A percentile compares a stretch with the other conserved stretches of the same genome.
These are phyloP conservation scores for Thuja plicata DNA, from an alignment of 83 land plant species.

Conservation along the genomic window DNA sequence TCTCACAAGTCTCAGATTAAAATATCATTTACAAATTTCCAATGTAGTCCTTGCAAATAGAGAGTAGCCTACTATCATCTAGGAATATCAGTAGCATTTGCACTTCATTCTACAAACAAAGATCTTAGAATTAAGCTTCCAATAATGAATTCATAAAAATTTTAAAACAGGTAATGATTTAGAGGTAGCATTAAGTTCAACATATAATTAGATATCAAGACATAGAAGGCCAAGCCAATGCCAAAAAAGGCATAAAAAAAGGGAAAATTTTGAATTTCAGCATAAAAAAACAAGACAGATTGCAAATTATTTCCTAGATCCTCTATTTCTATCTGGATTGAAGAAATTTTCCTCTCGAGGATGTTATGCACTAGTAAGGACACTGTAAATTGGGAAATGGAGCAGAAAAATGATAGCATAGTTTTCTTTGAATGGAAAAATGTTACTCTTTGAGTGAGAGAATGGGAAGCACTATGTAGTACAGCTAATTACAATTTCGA, in stretches of 20 bases:
- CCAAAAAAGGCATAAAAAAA: not conserved
- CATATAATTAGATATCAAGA: not conserved
- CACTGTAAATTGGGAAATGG: not conserved
- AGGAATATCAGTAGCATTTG: not conserved
- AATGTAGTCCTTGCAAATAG: not conserved
- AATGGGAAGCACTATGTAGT: not conserved
- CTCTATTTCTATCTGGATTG: not conserved
- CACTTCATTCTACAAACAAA: slow-evolving; percentile 3
- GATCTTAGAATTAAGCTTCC: not conserved
- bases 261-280: not conserved
- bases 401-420: not conserved
- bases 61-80: not conserved
- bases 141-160: not conserved
- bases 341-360: not conserved
- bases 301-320: not conserved
- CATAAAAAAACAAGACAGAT: not conserved
- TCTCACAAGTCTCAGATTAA: not conserved
- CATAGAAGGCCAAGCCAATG: not conserved
- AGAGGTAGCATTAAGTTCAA: not conserved
- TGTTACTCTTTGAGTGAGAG: not conserved
- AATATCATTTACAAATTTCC: not conserved
- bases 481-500: not conserved
- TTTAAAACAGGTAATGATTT: not conserved
- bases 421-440: not conserved
- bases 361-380: not conserved